A percentile compares a stretch with the other conserved stretches of the same genome.
Evolutionary conservation across 73 alveolate genomes (phyloP).

Genomic region (Paraurostyla sp.): DNA sequence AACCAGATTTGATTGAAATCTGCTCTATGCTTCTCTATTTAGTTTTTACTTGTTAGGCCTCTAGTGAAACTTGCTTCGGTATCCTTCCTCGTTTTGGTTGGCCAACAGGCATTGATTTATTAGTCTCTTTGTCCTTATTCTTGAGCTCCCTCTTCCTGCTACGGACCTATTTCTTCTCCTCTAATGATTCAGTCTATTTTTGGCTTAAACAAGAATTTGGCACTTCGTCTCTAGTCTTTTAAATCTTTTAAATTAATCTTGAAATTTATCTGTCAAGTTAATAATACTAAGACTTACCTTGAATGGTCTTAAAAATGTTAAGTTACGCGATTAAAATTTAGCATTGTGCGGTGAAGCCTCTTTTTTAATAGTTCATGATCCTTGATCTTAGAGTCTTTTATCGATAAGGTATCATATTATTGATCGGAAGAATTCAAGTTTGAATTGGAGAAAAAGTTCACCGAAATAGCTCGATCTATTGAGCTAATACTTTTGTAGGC

Average conservation of each 20-base stretch:
- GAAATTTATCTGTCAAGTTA: constrained; percentile 8
- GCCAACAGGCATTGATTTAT: not conserved
- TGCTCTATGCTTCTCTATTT: not conserved
- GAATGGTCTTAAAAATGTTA: not conserved
- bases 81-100: not conserved
- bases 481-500: not conserved
- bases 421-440: not conserved
- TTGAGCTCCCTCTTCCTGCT: not conserved
- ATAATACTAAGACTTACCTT: not conserved
- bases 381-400: not conserved
- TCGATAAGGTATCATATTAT: not conserved
- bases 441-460: not conserved
- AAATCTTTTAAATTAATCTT: constrained; percentile 48
- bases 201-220: not conserved
- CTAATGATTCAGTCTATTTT: not conserved
- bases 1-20: not conserved
- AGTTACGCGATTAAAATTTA: too few relatives aligned
- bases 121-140: not conserved
- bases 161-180: not conserved
- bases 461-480: not conserved
- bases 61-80: not conserved
- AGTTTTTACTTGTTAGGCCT: not conserved
- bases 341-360: not conserved
- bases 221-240: not conserved
- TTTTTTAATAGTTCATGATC: not conserved